A percentile compares a stretch with the other conserved stretches of the same genome.
These are phyloP conservation scores for Alternaria ethzedia DNA, from an alignment of 2,329 filamentous ascomycete genomes.

Conservation along the genomic window DNA sequence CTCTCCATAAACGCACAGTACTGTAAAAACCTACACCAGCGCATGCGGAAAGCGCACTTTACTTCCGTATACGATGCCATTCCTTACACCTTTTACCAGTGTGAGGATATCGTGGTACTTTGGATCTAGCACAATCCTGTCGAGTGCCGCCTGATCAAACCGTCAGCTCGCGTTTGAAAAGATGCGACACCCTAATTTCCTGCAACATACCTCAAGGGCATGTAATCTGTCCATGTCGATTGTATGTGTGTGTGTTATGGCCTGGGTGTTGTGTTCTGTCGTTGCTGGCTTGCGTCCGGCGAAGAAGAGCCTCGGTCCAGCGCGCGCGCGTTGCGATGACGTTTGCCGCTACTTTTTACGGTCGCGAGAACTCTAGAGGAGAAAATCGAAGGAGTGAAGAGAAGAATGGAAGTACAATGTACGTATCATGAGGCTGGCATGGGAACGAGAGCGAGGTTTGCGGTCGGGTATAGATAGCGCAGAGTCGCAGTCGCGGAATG, in stretches of 20 bases:
- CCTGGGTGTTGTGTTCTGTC: neutral
- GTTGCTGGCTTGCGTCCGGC: slow-evolving; percentile 10
- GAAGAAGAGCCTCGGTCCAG: slow-evolving; percentile 34
- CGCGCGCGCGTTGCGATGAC: slow-evolving; percentile 24
- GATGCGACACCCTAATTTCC: neutral
- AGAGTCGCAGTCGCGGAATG: slow-evolving; percentile 23
- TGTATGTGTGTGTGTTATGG: neutral
- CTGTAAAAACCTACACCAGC: slow-evolving; percentile 67
- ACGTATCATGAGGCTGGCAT: slow-evolving; percentile 14
- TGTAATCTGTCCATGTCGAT: slow-evolving; percentile 42
- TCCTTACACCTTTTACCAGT: slow-evolving; percentile 90
- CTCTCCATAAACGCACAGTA: neutral
- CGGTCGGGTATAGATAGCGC: slow-evolving; percentile 19
- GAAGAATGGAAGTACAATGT: neutral
- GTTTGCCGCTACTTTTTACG: slow-evolving; percentile 13
- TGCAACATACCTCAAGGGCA: slow-evolving; percentile 36
- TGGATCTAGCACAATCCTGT: slow-evolving; percentile 81
- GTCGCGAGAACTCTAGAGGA: neutral
- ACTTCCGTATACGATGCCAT: slow-evolving; percentile 94
- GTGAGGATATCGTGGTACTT: slow-evolving; percentile 83
- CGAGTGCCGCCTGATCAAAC: slow-evolving; percentile 66
- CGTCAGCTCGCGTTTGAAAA: slow-evolving; percentile 11
- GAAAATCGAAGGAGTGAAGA: neutral
- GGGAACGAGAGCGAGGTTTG: slow-evolving; percentile 10
- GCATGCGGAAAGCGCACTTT: slow-evolving; percentile 99